Evolutionary conservation across 768 basidiomycete genomes (phyloP), one percentile per base, ranked within the genome.

Genomic region (Psilocybe cyanescens): DNA sequence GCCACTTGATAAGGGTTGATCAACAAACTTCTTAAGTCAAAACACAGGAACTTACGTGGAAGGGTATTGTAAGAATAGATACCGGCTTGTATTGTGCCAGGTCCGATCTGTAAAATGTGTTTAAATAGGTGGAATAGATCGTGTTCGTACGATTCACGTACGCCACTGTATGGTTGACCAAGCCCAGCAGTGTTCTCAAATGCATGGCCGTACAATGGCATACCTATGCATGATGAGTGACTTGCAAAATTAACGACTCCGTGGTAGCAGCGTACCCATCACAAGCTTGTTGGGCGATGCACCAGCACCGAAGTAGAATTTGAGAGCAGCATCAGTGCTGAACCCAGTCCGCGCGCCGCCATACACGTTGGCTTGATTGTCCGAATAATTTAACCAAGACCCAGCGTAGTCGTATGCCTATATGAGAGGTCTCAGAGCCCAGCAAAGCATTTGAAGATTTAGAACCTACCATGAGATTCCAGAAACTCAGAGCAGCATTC

Each of bases 391-490:
- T 33, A 89, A 72, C 92, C 92, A 95, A 1, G 89, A 87, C 1
- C 91, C 91, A 47, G 90, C 83, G 70, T 91, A 92, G 70, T 92
- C 89, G 63, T 90, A 90, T 14, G 86, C 86, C 88, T 89, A 63
- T 16, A 45, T 16, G 47, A 44, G 59, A 28, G 3, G 11, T 12
- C 6, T 37, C 33, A 35, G 37, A 61, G 57, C 19, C 41, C 11
- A 33, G 51, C 61, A 35, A 48, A 12, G 14, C 35, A 11, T 51
- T 53, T 47, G 5, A 7, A 48, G 24, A 55, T 35, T 7, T 3
- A 29, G n/a, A 1, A 29, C 70, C 24, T 48, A 86, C 90, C 92
- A 94, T 94, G 55, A 94, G 71, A 69, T 94, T 92, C 91, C 91
- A 94, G 76, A 86, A 91, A 49, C 78, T 82, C 54, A 95, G 70